phyloP scores from a whole-genome alignment of 805 yeast genomes.

The Wilhelminamyces savonicus region DNA sequence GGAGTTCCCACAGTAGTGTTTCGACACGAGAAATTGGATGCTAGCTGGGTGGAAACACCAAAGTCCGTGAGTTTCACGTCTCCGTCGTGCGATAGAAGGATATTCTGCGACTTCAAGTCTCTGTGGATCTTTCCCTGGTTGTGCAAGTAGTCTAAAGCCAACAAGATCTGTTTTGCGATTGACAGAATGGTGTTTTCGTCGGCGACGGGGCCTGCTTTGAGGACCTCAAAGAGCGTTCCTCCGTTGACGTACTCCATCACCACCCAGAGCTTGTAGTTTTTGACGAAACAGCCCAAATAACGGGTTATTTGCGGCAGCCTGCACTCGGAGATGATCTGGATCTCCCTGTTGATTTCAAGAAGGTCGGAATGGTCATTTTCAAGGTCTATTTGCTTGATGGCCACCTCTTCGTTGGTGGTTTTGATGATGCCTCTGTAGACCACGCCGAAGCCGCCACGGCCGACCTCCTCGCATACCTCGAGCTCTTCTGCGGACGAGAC shows the following conservation, averaged over 20 bases:
- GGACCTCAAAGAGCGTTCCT: slow-evolving; percentile 64
- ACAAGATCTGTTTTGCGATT: slow-evolving; percentile 48
- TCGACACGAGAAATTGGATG: slow-evolving; percentile 35
- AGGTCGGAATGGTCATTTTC: slow-evolving; percentile 61
- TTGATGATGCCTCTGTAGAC: slow-evolving; percentile 60
- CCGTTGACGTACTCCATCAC: slow-evolving; percentile 79
- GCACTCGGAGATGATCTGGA: slow-evolving; percentile 63
- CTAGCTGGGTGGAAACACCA: slow-evolving; percentile 39
- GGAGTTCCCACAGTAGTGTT: slow-evolving; percentile 51
- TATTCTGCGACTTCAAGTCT: slow-evolving; percentile 38
- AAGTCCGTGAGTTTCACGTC: slow-evolving; percentile 40
- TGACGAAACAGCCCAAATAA: slow-evolving; percentile 67
- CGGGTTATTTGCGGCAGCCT: slow-evolving; percentile 54
- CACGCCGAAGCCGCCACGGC: slow-evolving; percentile 75
- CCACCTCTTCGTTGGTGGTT: slow-evolving; percentile 39
- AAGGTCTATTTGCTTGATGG: slow-evolving; percentile 63
- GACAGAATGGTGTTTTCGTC: slow-evolving; percentile 47
- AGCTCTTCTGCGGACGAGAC: slow-evolving; percentile 31
- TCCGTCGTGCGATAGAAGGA: slow-evolving; percentile 29
- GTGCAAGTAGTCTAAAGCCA: slow-evolving; percentile 64
- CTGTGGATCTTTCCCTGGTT: slow-evolving; percentile 70
- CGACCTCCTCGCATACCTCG: slow-evolving; percentile 49
- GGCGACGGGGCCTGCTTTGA: slow-evolving; percentile 52
- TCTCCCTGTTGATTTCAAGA: slow-evolving; percentile 68
- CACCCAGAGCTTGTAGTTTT: slow-evolving; percentile 68